These are phyloP conservation scores for Aspergillus melleus DNA, from an alignment of 2,329 filamentous ascomycete genomes.

Conservation along the genomic window DNA sequence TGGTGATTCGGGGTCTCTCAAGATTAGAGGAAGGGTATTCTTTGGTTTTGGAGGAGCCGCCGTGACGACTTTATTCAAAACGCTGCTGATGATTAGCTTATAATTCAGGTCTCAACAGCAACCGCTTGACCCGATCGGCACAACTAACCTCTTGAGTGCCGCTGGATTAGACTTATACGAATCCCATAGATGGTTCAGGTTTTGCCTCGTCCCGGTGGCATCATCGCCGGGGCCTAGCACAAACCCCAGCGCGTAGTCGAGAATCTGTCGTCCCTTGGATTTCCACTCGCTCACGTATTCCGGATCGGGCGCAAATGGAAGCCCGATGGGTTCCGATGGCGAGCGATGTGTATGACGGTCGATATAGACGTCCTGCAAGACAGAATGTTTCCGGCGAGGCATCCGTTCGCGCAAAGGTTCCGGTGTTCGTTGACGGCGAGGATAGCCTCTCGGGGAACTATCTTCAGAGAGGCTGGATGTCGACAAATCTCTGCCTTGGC, in stretches of 20 bases:
- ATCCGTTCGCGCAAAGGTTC: neutral
- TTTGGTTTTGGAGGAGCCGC: neutral
- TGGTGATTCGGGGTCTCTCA: neutral
- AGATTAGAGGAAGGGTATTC: neutral
- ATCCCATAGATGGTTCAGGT: neutral
- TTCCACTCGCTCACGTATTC: neutral
- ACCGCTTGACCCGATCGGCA: no score
- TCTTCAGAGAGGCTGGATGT: neutral
- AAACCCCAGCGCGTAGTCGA: neutral
- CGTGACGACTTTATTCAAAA: neutral
- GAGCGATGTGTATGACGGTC: no score
- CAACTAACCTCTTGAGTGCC: neutral
- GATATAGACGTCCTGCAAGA: no score
- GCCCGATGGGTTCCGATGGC: no score
- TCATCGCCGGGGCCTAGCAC: neutral
- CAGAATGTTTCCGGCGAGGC: neutral
- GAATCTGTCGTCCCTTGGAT: neutral
- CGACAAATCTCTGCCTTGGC: neutral
- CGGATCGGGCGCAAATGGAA: neutral
- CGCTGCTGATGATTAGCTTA: neutral
- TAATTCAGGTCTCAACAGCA: no score
- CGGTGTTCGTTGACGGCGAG: neutral
- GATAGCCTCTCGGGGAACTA: neutral
- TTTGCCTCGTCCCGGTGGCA: neutral
- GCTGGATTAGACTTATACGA: neutral